Conservation (phyloP, 805 yeast genomes). For the Lachancea nothofagi region DNA sequence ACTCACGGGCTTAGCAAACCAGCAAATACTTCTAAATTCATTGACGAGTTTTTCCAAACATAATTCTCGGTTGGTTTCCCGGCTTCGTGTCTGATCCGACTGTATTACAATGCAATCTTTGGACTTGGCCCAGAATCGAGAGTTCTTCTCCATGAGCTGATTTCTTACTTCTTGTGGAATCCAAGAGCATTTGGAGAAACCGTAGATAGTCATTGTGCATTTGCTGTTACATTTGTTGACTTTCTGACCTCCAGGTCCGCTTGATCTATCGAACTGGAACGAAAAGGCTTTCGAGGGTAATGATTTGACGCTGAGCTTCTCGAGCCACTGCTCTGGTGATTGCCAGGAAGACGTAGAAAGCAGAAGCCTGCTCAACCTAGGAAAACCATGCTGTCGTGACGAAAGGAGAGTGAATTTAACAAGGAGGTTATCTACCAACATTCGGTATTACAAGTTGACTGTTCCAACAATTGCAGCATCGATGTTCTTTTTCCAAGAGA, state of each 20-base stretch:
- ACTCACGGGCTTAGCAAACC: conserved; percentile 45
- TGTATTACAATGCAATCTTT: conserved; percentile 53
- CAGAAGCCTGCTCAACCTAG: background rate
- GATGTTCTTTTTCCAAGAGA: no score
- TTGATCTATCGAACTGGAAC: conserved; percentile 42
- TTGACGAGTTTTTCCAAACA: conserved; percentile 56
- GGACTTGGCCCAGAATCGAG: conserved; percentile 49
- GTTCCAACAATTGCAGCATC: no score
- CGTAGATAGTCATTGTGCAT: conserved; percentile 50
- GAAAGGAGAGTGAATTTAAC: background rate
- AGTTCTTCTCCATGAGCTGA: conserved; percentile 37
- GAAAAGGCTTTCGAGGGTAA: conserved; percentile 21
- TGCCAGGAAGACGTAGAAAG: background rate
- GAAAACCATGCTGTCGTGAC: background rate
- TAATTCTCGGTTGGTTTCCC: conserved; percentile 49
- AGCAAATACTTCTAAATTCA: conserved; percentile 44
- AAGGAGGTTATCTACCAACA: no score
- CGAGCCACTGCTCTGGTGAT: conserved; percentile 32
- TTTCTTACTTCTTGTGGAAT: conserved; percentile 47
- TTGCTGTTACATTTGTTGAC: conserved; percentile 64
- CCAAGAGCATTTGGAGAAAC: conserved; percentile 50
- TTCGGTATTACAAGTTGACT: no score
- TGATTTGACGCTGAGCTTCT: conserved; percentile 38
- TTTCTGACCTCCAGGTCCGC: conserved; percentile 88
- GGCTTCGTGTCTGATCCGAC: conserved; percentile 53